Base-by-base conservation (phyloP, 805 yeast genomes). In the Cyberlindnera bimundalis region DNA sequence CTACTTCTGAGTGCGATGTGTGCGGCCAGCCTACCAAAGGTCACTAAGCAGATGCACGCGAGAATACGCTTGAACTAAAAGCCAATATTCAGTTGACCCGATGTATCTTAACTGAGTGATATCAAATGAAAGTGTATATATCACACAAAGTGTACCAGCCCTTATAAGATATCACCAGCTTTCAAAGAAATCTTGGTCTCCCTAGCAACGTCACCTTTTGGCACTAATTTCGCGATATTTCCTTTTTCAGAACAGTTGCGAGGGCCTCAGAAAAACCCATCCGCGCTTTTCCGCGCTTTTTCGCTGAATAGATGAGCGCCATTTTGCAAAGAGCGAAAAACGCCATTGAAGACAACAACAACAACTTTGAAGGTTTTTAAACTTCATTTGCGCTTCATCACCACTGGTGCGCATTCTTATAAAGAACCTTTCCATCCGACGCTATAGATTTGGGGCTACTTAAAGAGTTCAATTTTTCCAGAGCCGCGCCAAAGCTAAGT, bases 351-450 rank as follows among this genome's bases (percentile, higher is more conserved):
- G 18, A 32, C 23, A 33, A 39, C 30, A 39, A 39, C 42, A 39
- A 39, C 42, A 38, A 38, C 37, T 38, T 33, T 38, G 17, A 28
- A 38, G 33, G 27, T 32, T 37, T 30, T 12, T 26, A 39, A 17
- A n/a, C 14, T 32, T 31, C 36, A 37, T 24, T 36, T 15, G 33
- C 36, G 41, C 41, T 32, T 32, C 15, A 13, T 28, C 23, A 12
- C 23, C 14, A 11, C 15, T 16, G n/a, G n/a, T 3, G 18, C 24
- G 15, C 31, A 31, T 24, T 25, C 15, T 9, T 7, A n/a, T 8
- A 16, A 8, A 4, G 7, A 23, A 16, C 30, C 21, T 18, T 13
- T 4, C 11, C 26, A 37, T 25, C 11, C 15, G 24, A 13, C 16
- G 16, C 34, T 24, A 11, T 18, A n/a, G 23, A 16, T 2, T 18